Conservation (phyloP, 2,329 filamentous ascomycete species). For the Cercospora zeina region DNA sequence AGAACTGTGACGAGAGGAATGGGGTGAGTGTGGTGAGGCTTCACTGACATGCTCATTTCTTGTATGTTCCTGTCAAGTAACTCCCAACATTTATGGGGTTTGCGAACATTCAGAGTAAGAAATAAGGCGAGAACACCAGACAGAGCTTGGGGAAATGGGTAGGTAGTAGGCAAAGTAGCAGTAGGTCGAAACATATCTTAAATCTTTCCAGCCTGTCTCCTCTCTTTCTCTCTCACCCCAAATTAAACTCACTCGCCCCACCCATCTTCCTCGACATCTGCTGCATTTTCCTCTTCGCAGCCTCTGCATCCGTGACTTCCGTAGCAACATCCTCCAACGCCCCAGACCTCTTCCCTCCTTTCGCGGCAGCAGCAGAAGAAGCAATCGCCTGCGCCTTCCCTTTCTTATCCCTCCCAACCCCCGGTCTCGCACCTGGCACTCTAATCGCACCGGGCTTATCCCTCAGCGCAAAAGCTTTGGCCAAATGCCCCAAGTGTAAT, state of each 20-base stretch:
- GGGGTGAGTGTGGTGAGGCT: too few relatives aligned
- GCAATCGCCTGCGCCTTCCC: constrained; percentile 42
- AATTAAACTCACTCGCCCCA: constrained; percentile 60
- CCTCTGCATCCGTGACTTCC: constrained; percentile 43
- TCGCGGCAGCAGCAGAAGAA: constrained; percentile 16
- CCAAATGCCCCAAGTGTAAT: constrained; percentile 86
- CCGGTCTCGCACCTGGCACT: constrained; percentile 53
- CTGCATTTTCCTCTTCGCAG: constrained; percentile 54
- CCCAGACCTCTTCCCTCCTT: constrained; percentile 41
- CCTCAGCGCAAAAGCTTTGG: constrained; percentile 87
- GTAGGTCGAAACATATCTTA: too few relatives aligned
- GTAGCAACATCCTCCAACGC: constrained; percentile 36
- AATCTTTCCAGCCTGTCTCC: too few relatives aligned
- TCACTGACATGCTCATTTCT: too few relatives aligned
- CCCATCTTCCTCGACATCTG: constrained; percentile 53
- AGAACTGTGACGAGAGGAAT: too few relatives aligned
- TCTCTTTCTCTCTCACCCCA: constrained; percentile 48
- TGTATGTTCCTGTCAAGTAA: too few relatives aligned
- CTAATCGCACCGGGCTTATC: constrained; percentile 82
- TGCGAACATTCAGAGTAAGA: too few relatives aligned
- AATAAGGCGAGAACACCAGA: too few relatives aligned
- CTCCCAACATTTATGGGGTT: too few relatives aligned
- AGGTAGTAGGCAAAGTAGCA: too few relatives aligned
- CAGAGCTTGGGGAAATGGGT: too few relatives aligned
- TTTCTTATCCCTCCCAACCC: constrained; percentile 50